Percentiles rank a stretch among this genome's conserved stretches.
phyloP scores from a whole-genome alignment of 805 yeast species.

The Martiniozyma abietophila region DNA sequence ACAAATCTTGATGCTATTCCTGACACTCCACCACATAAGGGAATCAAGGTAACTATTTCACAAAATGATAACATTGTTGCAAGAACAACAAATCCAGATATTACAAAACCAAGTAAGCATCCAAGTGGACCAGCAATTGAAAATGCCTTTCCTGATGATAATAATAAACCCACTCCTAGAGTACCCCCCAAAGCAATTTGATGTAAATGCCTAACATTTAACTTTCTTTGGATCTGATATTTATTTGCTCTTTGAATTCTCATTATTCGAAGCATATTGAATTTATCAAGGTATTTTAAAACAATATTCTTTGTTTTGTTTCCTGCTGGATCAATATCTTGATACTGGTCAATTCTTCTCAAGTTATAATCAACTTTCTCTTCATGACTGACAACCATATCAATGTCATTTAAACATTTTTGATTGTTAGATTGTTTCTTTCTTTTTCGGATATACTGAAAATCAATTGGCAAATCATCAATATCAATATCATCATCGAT shows the following conservation, averaged over 20 bases:
- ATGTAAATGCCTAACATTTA: slow-evolving; percentile 60
- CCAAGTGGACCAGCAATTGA: slow-evolving; percentile 74
- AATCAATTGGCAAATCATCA: slow-evolving; percentile 23
- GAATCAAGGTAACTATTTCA: slow-evolving; percentile 72
- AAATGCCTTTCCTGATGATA: slow-evolving; percentile 65
- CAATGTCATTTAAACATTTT: slow-evolving; percentile 12
- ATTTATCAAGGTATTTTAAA: slow-evolving; percentile 1
- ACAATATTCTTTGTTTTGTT: slow-evolving; percentile 1
- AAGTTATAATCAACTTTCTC: slow-evolving; percentile 25
- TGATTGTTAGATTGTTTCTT: slow-evolving; percentile 1
- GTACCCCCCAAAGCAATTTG: slow-evolving; percentile 77
- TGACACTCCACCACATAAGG: slow-evolving; percentile 70
- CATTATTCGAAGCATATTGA: slow-evolving; percentile 10
- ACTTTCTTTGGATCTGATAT: slow-evolving; percentile 42
- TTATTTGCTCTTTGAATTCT: slow-evolving; percentile 15
- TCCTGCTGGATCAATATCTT: slow-evolving; percentile 10
- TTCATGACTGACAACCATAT: slow-evolving; percentile 23
- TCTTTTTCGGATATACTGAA: slow-evolving; percentile 13
- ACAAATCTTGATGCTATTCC: slow-evolving; percentile 69
- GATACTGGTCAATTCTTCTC: slow-evolving; percentile 14
- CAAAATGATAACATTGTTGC: slow-evolving; percentile 68
- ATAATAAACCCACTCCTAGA: slow-evolving; percentile 64
- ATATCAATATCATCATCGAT: slow-evolving; percentile 24
- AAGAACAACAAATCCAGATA: slow-evolving; percentile 57
- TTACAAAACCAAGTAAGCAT: slow-evolving; percentile 52